A percentile compares a stretch with the other conserved stretches of the same genome.
These are phyloP conservation scores for Fusarium caatingaense DNA, from an alignment of 2,329 filamentous ascomycete genomes.

Conservation along the genomic window DNA sequence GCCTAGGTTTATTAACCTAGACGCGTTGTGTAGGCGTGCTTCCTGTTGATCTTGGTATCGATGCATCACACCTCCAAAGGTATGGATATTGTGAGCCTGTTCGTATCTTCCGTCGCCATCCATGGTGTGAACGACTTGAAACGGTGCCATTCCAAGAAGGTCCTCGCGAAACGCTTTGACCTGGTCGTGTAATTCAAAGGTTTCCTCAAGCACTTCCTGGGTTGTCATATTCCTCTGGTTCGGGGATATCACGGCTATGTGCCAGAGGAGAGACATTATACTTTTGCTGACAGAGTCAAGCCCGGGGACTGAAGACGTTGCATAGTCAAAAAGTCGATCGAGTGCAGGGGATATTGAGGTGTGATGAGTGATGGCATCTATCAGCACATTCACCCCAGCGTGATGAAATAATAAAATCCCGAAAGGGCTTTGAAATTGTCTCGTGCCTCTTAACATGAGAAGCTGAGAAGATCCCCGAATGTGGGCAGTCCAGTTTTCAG, in stretches of 20 bases:
- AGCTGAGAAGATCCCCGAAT: conserved; percentile 5
- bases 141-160: background rate
- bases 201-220: background rate
- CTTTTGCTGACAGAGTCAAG: background rate
- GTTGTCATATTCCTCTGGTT: background rate
- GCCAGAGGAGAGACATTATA: background rate
- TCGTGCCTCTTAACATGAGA: background rate
- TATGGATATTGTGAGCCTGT: background rate
- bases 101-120: too few relatives aligned
- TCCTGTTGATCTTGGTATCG: background rate
- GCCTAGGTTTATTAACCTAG: background rate
- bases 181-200: background rate
- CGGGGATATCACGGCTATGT: background rate
- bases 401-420: background rate
- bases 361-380: background rate
- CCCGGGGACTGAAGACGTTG: background rate
- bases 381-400: background rate
- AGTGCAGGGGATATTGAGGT: background rate
- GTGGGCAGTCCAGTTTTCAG: background rate
- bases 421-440: background rate
- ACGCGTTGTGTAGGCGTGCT: background rate
- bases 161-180: background rate
- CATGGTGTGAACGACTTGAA: background rate
- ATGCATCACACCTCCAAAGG: conserved; percentile 1
- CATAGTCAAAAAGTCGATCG: background rate